Conservation (phyloP, 768 basidiomycete genomes). For the Cystobasidium onofrii region DNA sequence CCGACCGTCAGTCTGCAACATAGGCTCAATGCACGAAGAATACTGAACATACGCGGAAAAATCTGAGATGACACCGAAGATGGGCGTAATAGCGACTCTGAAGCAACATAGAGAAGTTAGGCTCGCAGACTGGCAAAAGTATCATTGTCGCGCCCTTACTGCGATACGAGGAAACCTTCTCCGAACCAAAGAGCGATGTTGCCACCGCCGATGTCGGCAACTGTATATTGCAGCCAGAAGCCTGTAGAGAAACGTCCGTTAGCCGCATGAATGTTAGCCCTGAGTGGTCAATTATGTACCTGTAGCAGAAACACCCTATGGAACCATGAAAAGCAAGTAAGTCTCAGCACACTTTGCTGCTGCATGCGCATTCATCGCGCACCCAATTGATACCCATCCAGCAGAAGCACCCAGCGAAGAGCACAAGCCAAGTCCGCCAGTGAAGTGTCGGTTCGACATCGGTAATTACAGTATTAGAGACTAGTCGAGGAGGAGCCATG, state of each 20-base stretch:
- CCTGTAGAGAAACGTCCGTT: background rate
- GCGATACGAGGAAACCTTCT: constrained; percentile 1
- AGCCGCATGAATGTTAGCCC: background rate
- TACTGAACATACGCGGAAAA: background rate
- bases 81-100: background rate
- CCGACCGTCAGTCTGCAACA: background rate
- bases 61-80: constrained; percentile 3
- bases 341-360: background rate
- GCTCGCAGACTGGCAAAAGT: background rate
- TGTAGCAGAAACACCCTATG: background rate
- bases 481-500: background rate
- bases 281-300: background rate
- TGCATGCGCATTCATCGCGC: background rate
- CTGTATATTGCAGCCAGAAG: background rate
- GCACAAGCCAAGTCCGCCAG: constrained; percentile 12
- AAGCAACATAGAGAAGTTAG: background rate
- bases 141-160: background rate
- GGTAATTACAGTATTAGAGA: background rate
- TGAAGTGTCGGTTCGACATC: constrained; percentile 18
- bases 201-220: background rate
- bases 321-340: background rate
- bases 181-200: constrained; percentile 5
- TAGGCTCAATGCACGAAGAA: background rate
- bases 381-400: constrained; percentile 16
- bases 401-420: constrained; percentile 3